Percentiles rank a stretch among this genome's conserved stretches.
Conservation (phyloP, 495 filamentous ascomycete species). For the Xylaria grammica region DNA sequence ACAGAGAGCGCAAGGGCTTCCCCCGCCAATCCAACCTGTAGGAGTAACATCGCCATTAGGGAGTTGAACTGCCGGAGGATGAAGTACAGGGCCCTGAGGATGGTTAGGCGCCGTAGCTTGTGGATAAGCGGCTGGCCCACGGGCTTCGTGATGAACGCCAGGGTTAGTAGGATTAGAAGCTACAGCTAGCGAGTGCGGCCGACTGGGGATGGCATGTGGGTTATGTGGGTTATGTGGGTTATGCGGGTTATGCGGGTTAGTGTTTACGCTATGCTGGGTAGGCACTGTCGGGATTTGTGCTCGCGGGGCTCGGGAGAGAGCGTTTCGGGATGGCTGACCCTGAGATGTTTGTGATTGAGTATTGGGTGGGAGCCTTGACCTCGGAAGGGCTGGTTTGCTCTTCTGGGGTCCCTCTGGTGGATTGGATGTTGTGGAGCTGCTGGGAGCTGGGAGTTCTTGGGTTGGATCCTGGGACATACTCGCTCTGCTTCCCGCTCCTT, state of each 20-base stretch:
- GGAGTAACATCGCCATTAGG: constrained; percentile 18
- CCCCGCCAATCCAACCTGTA: constrained; percentile 16
- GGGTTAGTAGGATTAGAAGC: neutral
- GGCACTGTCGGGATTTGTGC: neutral
- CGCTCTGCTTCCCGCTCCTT: constrained; percentile 6
- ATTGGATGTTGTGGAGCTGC: constrained; percentile 1
- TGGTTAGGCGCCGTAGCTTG: neutral
- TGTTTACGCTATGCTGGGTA: neutral
- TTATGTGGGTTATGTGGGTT: neutral
- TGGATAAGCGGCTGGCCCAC: neutral
- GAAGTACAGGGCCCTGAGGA: neutral
- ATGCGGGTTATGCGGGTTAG: neutral
- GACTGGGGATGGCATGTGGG: neutral
- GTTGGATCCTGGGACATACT: constrained; percentile 4
- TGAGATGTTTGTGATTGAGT: constrained; percentile 5
- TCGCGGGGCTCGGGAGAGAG: neutral
- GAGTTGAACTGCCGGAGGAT: constrained; percentile 11
- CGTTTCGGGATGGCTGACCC: neutral
- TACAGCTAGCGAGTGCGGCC: constrained; percentile 1
- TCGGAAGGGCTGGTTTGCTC: neutral
- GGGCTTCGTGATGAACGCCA: neutral
- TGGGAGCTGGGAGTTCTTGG: neutral
- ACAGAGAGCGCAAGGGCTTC: constrained; percentile 41
- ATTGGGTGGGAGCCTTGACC: neutral
- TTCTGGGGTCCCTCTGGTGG: neutral